Evolutionary conservation across 108 stramenopile species (phyloP).

Genomic region (Pseudonitzschia multistriata): DNA sequence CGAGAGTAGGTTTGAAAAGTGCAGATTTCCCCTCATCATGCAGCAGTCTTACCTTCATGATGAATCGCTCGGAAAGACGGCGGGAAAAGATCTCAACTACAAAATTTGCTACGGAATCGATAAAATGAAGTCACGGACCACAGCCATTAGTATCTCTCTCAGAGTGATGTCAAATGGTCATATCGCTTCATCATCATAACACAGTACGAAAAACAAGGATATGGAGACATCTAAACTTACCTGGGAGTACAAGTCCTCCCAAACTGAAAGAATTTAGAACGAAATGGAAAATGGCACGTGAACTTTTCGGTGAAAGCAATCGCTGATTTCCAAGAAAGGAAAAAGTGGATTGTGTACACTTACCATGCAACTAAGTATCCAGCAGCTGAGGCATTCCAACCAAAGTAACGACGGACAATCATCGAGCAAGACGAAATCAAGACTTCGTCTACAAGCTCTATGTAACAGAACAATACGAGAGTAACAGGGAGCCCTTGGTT

Average conservation of each 20-base stretch:
- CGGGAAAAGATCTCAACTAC: conserved; percentile 61
- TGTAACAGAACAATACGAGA: conserved; percentile 61
- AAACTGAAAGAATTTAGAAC: conserved; percentile 17
- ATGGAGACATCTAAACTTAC: background rate
- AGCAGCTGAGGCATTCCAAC: conserved; percentile 52
- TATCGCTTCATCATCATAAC: background rate
- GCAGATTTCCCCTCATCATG: background rate
- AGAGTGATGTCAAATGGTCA: background rate
- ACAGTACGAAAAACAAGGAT: background rate
- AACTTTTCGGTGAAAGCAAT: background rate
- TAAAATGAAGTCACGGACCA: no score
- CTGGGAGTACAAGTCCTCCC: conserved; percentile 60
- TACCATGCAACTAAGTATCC: conserved; percentile 57
- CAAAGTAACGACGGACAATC: conserved; percentile 63
- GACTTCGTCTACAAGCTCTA: conserved; percentile 60
- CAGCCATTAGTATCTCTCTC: no score
- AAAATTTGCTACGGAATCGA: conserved; percentile 46
- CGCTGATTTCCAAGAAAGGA: background rate
- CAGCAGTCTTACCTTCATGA: conserved; percentile 38
- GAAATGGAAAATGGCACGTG: background rate
- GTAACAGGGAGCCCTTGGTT: conserved; percentile 63
- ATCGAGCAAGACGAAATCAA: conserved; percentile 72
- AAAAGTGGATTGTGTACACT: background rate
- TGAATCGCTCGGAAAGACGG: conserved; percentile 50
- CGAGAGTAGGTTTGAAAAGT: no score